Evolutionary conservation across 495 filamentous ascomycete genomes (phyloP), one percentile per base, ranked within the genome.

Genomic region (Lasiosphaeriaceae sp.): DNA sequence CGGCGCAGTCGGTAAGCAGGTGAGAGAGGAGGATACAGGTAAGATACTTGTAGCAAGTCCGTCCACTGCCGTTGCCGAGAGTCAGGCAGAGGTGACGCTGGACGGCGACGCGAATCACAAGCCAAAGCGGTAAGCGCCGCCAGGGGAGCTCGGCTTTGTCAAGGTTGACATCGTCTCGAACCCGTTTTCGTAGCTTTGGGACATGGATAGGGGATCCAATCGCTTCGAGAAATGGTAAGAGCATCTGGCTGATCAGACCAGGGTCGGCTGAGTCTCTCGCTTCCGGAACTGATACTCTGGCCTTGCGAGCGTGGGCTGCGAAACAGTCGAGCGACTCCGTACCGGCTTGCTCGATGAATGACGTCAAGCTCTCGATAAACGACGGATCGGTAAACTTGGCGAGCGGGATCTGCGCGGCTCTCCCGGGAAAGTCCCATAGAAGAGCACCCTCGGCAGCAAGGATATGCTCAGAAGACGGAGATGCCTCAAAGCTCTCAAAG

Each of bases 281-380:
- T 59, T 89, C 85, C 11, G 62, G 54, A 0, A 78, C 66, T 1
- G 64, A 62, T 0, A 67, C 66, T 0, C 72, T 69, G 3, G 81
- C 82, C 43, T 88, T 88, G n/a, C 48, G 49, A 0, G 79, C 64
- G 6, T 62, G 66, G 2, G 81, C 78, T 0, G 71, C 71, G 55
- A 86, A 85, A 5, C 66, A 60, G 20, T 81, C 76, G 12, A 86
- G 59, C 0, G 74, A 70, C 50, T 87, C 84, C 1, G 71, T 71
- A 56, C 78, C 82, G 0, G 82, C 84, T 55, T 81, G 70, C 57
- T 84, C 82, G 5, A 88, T 66, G 47, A 87, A 87, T 0, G 55
- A 46, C 0, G 79, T 76, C 2, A 89, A 60, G 12, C 52, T 63
- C 1, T 72, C 60, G 58, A 75, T 78, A 52, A 89, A 85, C 4